Evolutionary conservation across 768 basidiomycete species (phyloP).

Genomic region (Leccinum obscurum): DNA sequence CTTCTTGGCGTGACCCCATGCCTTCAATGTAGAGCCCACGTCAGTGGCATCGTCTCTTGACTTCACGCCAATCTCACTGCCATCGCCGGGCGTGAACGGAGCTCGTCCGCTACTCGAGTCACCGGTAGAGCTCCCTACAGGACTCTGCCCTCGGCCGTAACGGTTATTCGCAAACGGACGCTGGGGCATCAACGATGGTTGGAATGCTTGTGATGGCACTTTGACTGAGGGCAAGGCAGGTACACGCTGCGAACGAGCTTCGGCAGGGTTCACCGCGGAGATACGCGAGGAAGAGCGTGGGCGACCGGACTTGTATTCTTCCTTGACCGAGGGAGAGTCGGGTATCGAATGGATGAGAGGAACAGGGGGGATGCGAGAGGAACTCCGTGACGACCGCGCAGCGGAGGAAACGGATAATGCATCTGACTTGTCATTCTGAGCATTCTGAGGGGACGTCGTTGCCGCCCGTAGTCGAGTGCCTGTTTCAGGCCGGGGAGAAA

Average conservation of each 20-base stretch:
- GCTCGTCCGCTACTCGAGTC: slow-evolving; percentile 78
- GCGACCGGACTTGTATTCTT: slow-evolving; percentile 16
- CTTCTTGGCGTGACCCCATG: slow-evolving; percentile 46
- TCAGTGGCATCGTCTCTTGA: slow-evolving; percentile 25
- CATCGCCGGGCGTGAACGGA: slow-evolving; percentile 77
- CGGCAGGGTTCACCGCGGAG: slow-evolving; percentile 10
- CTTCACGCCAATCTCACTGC: slow-evolving; percentile 54
- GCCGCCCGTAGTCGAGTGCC: slow-evolving; percentile 15
- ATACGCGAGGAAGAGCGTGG: slow-evolving; percentile 11
- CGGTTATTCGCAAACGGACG: slow-evolving; percentile 58
- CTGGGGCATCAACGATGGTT: slow-evolving; percentile 32
- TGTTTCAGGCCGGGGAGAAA: slow-evolving; percentile 16
- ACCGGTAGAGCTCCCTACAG: slow-evolving; percentile 76
- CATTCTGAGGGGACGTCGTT: not conserved
- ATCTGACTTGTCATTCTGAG: slow-evolving; percentile 31
- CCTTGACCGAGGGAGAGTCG: slow-evolving; percentile 34
- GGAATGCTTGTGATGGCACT: slow-evolving; percentile 30
- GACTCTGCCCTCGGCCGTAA: slow-evolving; percentile 54
- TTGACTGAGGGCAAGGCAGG: slow-evolving; percentile 13
- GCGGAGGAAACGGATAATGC: slow-evolving; percentile 24
- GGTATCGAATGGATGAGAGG: slow-evolving; percentile 35
- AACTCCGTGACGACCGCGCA: slow-evolving; percentile 20
- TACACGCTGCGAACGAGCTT: slow-evolving; percentile 15
- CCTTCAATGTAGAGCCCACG: slow-evolving; percentile 29
- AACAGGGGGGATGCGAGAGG: slow-evolving; percentile 29